Evolutionary conservation across 192 early-diverging fungal species (phyloP).

Genomic region (Rhizophagus clarus): DNA sequence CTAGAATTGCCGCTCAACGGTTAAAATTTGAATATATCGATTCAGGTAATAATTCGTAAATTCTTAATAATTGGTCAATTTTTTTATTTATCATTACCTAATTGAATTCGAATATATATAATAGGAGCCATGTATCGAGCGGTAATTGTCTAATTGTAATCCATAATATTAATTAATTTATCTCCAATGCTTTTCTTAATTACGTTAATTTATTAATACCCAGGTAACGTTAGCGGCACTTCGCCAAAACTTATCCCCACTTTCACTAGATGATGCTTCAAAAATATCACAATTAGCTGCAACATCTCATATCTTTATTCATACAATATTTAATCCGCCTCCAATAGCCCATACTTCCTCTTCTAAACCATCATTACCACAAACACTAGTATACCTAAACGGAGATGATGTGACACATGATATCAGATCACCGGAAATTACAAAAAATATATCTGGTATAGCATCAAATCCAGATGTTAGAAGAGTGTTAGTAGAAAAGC

Average conservation of each 20-base stretch:
- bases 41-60: slow-evolving; percentile 59
- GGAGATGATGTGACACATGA: slow-evolving; percentile 65
- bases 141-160: slow-evolving; percentile 1
- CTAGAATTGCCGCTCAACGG: slow-evolving; percentile 63
- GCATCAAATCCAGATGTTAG: slow-evolving; percentile 63
- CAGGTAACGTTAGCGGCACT: slow-evolving; percentile 14
- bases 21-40: slow-evolving; percentile 78
- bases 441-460: slow-evolving; percentile 57
- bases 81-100: slow-evolving; percentile 53
- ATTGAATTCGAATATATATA: slow-evolving; percentile 24
- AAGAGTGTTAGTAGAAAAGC: slow-evolving; percentile 52
- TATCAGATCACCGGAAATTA: slow-evolving; percentile 61
- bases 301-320: slow-evolving; percentile 40
- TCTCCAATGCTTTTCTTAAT: not conserved
- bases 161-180: not conserved
- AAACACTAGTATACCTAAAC: slow-evolving; percentile 46
- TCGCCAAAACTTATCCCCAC: not conserved
- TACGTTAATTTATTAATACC: not conserved
- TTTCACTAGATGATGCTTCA: too few relatives aligned
- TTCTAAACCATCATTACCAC: slow-evolving; percentile 11
- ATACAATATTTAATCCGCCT: not conserved
- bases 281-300: slow-evolving; percentile 18
- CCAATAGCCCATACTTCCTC: not conserved
- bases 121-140: slow-evolving; percentile 23
- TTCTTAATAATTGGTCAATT: not conserved